These are phyloP conservation scores for Mycena polygramma DNA, from an alignment of 768 basidiomycete genomes.

Conservation along the genomic window DNA sequence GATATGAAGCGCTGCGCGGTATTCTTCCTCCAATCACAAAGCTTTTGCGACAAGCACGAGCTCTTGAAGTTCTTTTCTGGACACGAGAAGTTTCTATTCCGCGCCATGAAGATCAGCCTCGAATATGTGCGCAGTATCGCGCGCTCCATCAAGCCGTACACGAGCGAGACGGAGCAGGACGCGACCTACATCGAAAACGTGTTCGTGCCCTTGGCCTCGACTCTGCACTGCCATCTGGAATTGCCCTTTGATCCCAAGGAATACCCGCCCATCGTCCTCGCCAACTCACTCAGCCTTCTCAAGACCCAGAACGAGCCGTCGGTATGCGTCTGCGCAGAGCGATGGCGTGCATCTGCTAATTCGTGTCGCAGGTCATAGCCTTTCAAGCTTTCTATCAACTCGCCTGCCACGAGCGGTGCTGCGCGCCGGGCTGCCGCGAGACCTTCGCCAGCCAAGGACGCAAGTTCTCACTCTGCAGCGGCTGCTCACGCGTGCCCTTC, in stretches of 20 bases:
- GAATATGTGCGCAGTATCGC: conserved; percentile 5
- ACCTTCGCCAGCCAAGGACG: too few relatives aligned
- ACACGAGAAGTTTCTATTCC: conserved; percentile 3
- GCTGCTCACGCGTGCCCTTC: too few relatives aligned
- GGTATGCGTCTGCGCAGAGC: neutral
- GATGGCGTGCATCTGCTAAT: too few relatives aligned
- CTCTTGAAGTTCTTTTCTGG: conserved; percentile 16
- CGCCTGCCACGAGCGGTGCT: too few relatives aligned
- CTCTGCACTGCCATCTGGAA: conserved; percentile 2
- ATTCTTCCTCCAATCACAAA: conserved; percentile 12
- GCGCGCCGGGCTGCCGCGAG: too few relatives aligned
- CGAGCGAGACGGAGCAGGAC: conserved; percentile 2
- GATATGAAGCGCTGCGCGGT: conserved; percentile 21
- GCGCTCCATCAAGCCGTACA: conserved; percentile 7
- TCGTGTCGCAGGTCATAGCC: too few relatives aligned
- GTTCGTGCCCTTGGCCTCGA: neutral
- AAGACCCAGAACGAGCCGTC: neutral
- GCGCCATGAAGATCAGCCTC: conserved; percentile 4
- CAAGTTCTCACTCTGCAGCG: too few relatives aligned
- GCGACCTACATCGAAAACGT: conserved; percentile 12
- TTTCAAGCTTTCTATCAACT: too few relatives aligned
- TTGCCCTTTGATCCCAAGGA: conserved; percentile 5
- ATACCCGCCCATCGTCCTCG: conserved; percentile 5
- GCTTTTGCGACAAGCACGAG: conserved; percentile 12
- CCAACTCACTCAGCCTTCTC: neutral